phyloP scores from a whole-genome alignment of 2,329 filamentous ascomycete genomes.

The Cordyceps tenuipes region DNA sequence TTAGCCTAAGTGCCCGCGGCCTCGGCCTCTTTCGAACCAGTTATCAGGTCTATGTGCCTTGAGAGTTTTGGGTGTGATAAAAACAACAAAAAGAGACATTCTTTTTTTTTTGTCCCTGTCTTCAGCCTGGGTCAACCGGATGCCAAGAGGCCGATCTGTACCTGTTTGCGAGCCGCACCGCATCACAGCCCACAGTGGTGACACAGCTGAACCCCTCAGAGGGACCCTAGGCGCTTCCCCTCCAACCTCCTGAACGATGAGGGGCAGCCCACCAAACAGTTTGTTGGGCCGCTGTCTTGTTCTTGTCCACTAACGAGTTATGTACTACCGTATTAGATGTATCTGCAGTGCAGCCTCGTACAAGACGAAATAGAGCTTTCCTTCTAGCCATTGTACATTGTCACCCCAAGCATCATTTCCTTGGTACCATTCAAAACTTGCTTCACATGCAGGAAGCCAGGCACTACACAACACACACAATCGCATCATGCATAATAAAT shows the following conservation, averaged over 20 bases:
- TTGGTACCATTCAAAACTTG: neutral
- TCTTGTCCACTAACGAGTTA: neutral
- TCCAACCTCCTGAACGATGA: neutral
- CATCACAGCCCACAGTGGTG: too few species aligned
- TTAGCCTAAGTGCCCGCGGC: too few species aligned
- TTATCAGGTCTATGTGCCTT: too few species aligned
- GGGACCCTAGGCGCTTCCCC: neutral
- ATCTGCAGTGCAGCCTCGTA: neutral
- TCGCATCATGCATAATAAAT: neutral
- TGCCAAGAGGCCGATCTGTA: too few species aligned
- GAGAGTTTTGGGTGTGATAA: too few species aligned
- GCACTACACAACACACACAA: neutral
- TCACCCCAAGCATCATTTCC: too few species aligned
- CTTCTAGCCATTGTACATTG: too few species aligned
- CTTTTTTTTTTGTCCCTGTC: too few species aligned
- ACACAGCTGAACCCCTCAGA: neutral
- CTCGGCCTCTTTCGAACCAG: too few species aligned
- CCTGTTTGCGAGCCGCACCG: too few species aligned
- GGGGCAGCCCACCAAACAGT: neutral
- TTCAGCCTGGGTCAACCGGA: too few species aligned
- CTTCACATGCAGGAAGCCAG: neutral
- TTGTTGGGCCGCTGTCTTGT: slow-evolving; percentile 1
- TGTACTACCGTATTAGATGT: neutral
- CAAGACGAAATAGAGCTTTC: neutral
- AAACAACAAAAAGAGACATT: too few species aligned